A percentile compares a stretch with the other conserved stretches of the same genome.
Evolutionary conservation across 202 grass and related monocot species (phyloP).

Genomic region (Saccharum hybrid): DNA sequence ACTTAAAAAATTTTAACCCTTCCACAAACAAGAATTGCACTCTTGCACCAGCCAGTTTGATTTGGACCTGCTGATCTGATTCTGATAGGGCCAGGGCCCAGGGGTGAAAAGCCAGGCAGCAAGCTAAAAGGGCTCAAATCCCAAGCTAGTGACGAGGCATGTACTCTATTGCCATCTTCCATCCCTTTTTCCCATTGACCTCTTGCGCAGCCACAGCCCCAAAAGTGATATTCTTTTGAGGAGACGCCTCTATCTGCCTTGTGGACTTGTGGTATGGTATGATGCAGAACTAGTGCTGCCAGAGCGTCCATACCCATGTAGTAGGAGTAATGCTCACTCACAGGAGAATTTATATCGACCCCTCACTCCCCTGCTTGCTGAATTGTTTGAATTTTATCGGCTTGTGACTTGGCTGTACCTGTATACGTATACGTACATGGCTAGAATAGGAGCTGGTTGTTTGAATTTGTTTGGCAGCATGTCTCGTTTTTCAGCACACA

Average conservation of each 20-base stretch:
- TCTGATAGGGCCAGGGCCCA: not conserved
- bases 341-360: not conserved
- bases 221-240: slow-evolving; percentile 39
- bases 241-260: not conserved
- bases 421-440: not conserved
- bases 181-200: slow-evolving; percentile 51
- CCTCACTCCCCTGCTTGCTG: not conserved
- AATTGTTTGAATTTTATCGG: slow-evolving; percentile 44
- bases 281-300: not conserved
- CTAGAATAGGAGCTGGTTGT: not conserved
- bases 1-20: too few relatives aligned
- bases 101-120: slow-evolving; percentile 6
- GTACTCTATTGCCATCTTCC: slow-evolving; percentile 44
- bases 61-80: slow-evolving; percentile 24
- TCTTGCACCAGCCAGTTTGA: slow-evolving; percentile 11
- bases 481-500: slow-evolving; percentile 36
- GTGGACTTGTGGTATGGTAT: not conserved
- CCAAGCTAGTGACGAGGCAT: slow-evolving; percentile 21
- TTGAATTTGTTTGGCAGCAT: slow-evolving; percentile 21
- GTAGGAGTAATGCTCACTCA: slow-evolving; percentile 8
- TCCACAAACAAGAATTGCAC: too few relatives aligned
- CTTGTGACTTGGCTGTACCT: not conserved
- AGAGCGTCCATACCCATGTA: slow-evolving; percentile 10
- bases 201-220: slow-evolving; percentile 4
- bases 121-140: slow-evolving; percentile 36